phyloP scores from a whole-genome alignment of 805 yeast genomes.

The Teunomyces lycoperdinae region DNA sequence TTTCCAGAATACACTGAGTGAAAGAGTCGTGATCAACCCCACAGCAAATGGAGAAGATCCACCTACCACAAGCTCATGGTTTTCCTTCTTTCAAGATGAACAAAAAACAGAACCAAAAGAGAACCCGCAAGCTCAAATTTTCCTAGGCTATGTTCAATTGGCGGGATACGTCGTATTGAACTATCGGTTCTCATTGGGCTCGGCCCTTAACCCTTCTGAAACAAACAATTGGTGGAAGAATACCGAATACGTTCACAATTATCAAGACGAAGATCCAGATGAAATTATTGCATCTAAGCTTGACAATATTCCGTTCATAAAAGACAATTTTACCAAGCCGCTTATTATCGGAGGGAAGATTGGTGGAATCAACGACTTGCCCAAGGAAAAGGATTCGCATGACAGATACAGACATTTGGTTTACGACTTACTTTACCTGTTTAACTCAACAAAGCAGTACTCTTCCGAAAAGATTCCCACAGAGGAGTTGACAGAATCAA shows the following conservation, averaged over 20 bases:
- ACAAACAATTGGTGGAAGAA: constrained; percentile 29
- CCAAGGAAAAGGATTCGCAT: constrained; percentile 14
- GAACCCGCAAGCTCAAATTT: constrained; percentile 10
- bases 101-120: neutral
- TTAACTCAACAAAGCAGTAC: constrained; percentile 20
- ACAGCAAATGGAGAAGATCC: neutral
- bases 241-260: constrained; percentile 28
- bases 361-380: constrained; percentile 36
- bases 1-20: constrained; percentile 20
- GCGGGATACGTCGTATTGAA: constrained; percentile 39
- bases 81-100: constrained; percentile 3
- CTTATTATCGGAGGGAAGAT: constrained; percentile 31
- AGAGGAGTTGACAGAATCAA: constrained; percentile 27
- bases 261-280: constrained; percentile 24
- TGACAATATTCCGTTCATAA: constrained; percentile 23
- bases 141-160: constrained; percentile 38
- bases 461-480: constrained; percentile 3
- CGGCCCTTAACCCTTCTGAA: constrained; percentile 7
- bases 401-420: constrained; percentile 22
- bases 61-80: constrained; percentile 5
- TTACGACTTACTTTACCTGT: constrained; percentile 34
- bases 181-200: constrained; percentile 26
- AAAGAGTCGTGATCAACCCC: constrained; percentile 12
- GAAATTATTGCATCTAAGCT: constrained; percentile 16
- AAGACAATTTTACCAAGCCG: constrained; percentile 13